Conservation (phyloP, 305 asterid species). For the Solanum hybrid region DNA sequence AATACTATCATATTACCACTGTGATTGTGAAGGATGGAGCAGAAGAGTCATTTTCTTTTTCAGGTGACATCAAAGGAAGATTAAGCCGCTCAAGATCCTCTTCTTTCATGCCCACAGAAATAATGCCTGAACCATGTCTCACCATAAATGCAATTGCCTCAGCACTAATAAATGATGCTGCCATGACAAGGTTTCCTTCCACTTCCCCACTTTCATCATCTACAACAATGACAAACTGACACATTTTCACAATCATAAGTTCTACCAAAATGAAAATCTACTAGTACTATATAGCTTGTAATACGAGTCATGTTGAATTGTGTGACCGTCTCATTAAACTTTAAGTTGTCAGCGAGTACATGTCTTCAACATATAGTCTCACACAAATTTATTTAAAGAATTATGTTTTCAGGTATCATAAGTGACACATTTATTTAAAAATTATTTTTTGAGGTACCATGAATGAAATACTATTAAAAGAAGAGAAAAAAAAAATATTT, state of each 20-base stretch:
- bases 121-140: conserved; percentile 68
- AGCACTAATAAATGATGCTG: conserved; percentile 36
- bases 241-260: conserved; percentile 11
- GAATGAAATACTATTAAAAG: background rate
- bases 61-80: conserved; percentile 74
- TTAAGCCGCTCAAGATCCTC: conserved; percentile 58
- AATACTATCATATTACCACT: conserved; percentile 37
- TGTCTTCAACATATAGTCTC: background rate
- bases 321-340: background rate
- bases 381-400: background rate
- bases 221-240: conserved; percentile 74
- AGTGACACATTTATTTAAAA: background rate
- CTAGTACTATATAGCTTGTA: background rate
- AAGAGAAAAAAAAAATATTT: background rate
- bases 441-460: background rate
- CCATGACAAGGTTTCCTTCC: conserved; percentile 83
- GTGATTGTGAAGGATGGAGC: conserved; percentile 83
- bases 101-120: conserved; percentile 74
- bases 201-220: conserved; percentile 45
- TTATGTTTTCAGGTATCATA: background rate
- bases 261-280: background rate
- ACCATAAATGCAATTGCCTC: conserved; percentile 55
- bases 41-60: conserved; percentile 52
- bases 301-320: background rate
- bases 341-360: background rate